phyloP scores from a whole-genome alignment of 2,329 filamentous ascomycete genomes.

The Hymenoscyphus repandus region DNA sequence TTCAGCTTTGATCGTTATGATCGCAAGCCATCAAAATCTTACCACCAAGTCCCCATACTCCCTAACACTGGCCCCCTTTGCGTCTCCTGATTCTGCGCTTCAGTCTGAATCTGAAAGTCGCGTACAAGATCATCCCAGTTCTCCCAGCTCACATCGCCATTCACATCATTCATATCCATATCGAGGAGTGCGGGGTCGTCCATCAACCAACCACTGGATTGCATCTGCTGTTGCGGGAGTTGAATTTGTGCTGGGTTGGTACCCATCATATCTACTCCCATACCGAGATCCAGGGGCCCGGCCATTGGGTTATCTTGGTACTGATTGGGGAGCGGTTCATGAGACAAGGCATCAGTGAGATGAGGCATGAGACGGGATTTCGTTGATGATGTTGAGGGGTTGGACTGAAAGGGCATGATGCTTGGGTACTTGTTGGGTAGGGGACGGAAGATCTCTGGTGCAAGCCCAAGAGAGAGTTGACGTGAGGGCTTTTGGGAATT shows the following conservation, averaged over 20 bases:
- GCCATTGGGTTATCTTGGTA: constrained; percentile 9
- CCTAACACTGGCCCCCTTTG: constrained; percentile 20
- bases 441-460: not conserved
- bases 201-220: constrained; percentile 21
- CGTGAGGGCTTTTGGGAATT: constrained; percentile 30
- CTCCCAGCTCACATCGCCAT: constrained; percentile 29
- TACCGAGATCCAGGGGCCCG: constrained; percentile 20
- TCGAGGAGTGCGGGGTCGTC: constrained; percentile 24
- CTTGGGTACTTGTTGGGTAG: no score
- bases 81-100: constrained; percentile 12
- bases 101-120: constrained; percentile 28
- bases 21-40: not conserved
- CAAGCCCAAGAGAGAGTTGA: constrained; percentile 7
- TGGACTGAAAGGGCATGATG: not conserved
- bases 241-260: constrained; percentile 21
- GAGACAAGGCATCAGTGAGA: not conserved
- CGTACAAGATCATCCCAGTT: constrained; percentile 34
- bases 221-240: constrained; percentile 14
- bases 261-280: constrained; percentile 16
- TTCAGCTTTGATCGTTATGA: no score
- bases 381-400: not conserved
- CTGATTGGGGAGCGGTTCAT: not conserved
- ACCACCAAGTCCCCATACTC: constrained; percentile 29
- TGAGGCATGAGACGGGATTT: not conserved
- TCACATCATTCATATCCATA: constrained; percentile 26